A percentile compares a stretch with the other conserved stretches of the same genome.
These are phyloP conservation scores for Acanthamoeba healyi DNA, from an alignment of 208 protist genomes.

Conservation along the genomic window DNA sequence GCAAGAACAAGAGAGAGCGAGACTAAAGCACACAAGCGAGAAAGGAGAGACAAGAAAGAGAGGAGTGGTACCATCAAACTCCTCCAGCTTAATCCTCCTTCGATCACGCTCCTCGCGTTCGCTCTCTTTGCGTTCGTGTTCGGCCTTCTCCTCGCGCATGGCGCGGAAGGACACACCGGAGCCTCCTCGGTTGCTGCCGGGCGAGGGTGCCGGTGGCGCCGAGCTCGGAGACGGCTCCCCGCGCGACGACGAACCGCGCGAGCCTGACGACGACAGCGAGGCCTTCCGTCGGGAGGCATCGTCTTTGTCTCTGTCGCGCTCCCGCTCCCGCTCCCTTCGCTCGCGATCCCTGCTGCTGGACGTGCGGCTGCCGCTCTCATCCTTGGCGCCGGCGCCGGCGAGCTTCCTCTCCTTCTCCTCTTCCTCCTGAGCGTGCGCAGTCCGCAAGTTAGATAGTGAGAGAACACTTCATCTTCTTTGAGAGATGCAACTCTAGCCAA, in stretches of 20 bases:
- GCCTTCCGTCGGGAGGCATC: neutral
- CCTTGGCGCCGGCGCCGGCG: neutral
- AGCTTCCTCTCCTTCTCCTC: neutral
- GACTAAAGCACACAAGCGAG: neutral
- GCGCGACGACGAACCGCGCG: neutral
- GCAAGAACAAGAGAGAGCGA: neutral
- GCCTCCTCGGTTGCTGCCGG: neutral
- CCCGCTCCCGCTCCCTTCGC: neutral
- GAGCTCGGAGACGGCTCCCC: neutral
- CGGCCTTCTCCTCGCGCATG: conserved; percentile 22
- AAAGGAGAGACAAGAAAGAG: neutral
- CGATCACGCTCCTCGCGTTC: neutral
- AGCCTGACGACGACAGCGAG: neutral
- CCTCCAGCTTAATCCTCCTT: neutral
- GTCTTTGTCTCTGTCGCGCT: neutral
- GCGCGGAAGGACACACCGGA: conserved; percentile 10
- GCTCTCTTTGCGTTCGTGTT: neutral
- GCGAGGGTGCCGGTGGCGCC: neutral
- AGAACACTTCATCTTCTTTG: too few relatives aligned
- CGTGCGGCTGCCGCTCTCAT: neutral
- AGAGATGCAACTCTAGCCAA: neutral
- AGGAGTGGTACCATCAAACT: neutral
- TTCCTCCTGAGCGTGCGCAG: neutral
- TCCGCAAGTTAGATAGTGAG: neutral
- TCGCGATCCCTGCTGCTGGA: neutral